These are phyloP conservation scores for Neopestalotiopsis sp. DNA, from an alignment of 2,329 filamentous ascomycete species.

Conservation along the genomic window DNA sequence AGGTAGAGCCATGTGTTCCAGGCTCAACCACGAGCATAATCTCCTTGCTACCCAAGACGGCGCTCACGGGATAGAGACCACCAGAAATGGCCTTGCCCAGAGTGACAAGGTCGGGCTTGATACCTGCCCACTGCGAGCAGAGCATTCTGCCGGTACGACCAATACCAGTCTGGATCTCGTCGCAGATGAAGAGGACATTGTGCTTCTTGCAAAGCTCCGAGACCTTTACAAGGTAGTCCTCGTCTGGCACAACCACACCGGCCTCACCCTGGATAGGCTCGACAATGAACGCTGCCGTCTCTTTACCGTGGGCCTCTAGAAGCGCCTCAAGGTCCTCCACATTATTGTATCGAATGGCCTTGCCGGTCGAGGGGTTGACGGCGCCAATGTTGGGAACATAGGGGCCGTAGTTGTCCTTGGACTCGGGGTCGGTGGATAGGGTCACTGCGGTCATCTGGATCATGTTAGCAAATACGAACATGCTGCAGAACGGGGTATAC, in stretches of 20 bases:
- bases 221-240: constrained; percentile 82
- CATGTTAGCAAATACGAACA: background rate
- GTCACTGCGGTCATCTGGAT: constrained; percentile 88
- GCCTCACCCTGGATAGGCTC: constrained; percentile 98
- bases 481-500: constrained; percentile 35
- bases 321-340: constrained; percentile 79
- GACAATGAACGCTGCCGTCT: constrained; percentile 90
- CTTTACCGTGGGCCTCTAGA: constrained; percentile 79
- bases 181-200: constrained; percentile 94
- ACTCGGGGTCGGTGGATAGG: constrained; percentile 93
- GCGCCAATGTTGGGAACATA: constrained; percentile 91
- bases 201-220: constrained; percentile 90
- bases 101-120: constrained; percentile 94
- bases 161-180: constrained; percentile 98
- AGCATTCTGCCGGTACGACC: constrained; percentile 93
- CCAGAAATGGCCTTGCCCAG: constrained; percentile 98
- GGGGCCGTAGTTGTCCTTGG: constrained; percentile 94
- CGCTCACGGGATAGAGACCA: constrained; percentile 98
- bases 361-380: constrained; percentile 73
- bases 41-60: constrained; percentile 84
- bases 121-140: constrained; percentile 90
- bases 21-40: constrained; percentile 96
- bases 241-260: constrained; percentile 92
- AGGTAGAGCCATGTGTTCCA: constrained; percentile 97
- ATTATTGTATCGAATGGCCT: constrained; percentile 85